phyloP scores from a whole-genome alignment of 139 green algal genomes.

The Pycnococcus provasolii region DNA sequence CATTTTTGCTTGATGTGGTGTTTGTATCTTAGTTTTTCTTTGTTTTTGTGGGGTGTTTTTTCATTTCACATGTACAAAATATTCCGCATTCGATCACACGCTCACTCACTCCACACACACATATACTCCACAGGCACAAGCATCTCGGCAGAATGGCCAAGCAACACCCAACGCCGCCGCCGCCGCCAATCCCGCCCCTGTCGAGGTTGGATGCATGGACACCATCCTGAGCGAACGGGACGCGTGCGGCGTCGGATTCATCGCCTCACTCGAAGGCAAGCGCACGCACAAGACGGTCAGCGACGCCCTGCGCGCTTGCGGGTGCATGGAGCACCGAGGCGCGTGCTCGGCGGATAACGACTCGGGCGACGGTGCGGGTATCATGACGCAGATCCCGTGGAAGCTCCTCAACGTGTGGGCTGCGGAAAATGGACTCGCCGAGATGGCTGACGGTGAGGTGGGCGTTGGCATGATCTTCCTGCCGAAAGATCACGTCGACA shows the following conservation, averaged over 20 bases:
- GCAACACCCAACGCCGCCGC: too few relatives aligned
- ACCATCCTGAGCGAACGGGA: slow-evolving; percentile 79
- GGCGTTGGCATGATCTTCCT: slow-evolving; percentile 97
- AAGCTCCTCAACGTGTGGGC: slow-evolving; percentile 68
- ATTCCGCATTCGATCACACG: too few relatives aligned
- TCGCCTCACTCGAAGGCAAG: slow-evolving; percentile 81
- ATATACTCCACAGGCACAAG: too few relatives aligned
- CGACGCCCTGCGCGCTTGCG: slow-evolving; percentile 78
- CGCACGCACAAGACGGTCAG: slow-evolving; percentile 77
- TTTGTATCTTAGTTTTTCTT: too few relatives aligned
- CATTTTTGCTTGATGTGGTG: too few relatives aligned
- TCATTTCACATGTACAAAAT: too few relatives aligned
- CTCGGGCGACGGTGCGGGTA: slow-evolving; percentile 88
- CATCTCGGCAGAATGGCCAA: too few relatives aligned
- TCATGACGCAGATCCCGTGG: slow-evolving; percentile 98
- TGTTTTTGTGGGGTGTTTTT: too few relatives aligned
- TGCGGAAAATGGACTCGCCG: slow-evolving; percentile 31
- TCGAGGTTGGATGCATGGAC: too few relatives aligned
- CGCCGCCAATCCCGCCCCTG: too few relatives aligned
- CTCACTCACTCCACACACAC: too few relatives aligned
- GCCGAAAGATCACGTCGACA: slow-evolving; percentile 63
- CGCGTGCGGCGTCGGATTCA: slow-evolving; percentile 95
- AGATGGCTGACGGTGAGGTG: slow-evolving; percentile 18
- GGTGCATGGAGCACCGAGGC: slow-evolving; percentile 98
- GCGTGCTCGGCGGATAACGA: slow-evolving; percentile 91